Conservation (phyloP, 1,139 yeast genomes). For the Kodamaea alishanica region DNA sequence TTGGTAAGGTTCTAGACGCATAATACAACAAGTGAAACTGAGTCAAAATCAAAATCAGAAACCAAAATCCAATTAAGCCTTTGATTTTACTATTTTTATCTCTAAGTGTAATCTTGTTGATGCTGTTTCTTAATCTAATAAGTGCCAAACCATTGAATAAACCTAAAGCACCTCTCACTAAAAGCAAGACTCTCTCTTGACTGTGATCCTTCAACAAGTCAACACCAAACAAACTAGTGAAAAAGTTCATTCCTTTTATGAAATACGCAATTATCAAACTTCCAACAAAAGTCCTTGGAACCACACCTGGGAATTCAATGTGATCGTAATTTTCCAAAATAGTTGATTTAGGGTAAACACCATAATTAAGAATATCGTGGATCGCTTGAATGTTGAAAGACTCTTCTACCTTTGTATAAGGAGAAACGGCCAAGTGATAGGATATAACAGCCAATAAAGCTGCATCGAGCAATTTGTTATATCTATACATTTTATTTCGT, state of each 20-base stretch:
- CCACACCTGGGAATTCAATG: constrained; percentile 76
- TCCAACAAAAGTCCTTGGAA: constrained; percentile 83
- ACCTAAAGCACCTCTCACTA: constrained; percentile 54
- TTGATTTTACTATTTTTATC: constrained; percentile 17
- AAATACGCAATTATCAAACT: constrained; percentile 52
- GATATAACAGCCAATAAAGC: constrained; percentile 30
- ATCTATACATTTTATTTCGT: constrained; percentile 15
- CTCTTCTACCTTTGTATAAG: constrained; percentile 91
- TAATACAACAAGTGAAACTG: constrained; percentile 83
- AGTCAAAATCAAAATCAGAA: constrained; percentile 49
- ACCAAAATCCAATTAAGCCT: constrained; percentile 52
- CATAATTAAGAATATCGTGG: constrained; percentile 73
- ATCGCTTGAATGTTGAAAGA: constrained; percentile 89
- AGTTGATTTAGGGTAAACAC: constrained; percentile 40
- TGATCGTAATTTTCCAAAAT: constrained; percentile 61
- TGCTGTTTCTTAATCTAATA: constrained; percentile 23
- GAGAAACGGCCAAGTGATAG: constrained; percentile 54
- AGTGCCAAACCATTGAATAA: constrained; percentile 39
- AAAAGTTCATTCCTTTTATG: constrained; percentile 28
- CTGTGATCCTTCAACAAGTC: constrained; percentile 19
- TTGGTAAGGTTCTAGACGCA: constrained; percentile 79
- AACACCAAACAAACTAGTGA: constrained; percentile 17
- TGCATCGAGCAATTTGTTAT: constrained; percentile 25
- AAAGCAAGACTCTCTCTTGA: constrained; percentile 45
- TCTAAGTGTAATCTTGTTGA: constrained; percentile 25